Evolutionary conservation across 768 basidiomycete species (phyloP).

Genomic region (Leccinum sublutescens): DNA sequence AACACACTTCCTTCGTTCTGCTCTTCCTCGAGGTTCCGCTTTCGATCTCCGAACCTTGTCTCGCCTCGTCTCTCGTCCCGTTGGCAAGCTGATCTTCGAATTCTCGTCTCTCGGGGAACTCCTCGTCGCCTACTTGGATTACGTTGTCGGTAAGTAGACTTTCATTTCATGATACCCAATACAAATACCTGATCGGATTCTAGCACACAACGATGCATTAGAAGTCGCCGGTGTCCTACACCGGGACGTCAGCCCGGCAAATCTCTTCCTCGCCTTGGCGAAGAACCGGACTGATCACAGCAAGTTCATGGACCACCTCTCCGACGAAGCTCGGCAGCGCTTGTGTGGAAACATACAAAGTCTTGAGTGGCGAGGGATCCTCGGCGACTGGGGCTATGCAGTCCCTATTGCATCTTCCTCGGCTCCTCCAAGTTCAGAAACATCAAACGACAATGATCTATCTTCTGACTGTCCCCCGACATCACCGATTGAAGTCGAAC

Average conservation of each 20-base stretch:
- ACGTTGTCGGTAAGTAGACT: neutral
- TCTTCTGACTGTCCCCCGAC: neutral
- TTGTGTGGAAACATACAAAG: neutral
- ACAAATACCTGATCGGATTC: neutral
- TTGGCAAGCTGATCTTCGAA: neutral
- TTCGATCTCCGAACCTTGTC: neutral
- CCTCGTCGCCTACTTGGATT: neutral
- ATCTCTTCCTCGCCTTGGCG: neutral
- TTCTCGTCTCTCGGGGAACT: neutral
- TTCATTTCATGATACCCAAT: neutral
- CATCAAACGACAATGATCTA: neutral
- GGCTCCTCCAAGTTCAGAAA: neutral
- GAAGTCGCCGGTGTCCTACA: neutral
- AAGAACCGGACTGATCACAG: neutral
- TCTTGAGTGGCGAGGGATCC: neutral
- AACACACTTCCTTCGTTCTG: neutral
- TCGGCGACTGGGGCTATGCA: neutral
- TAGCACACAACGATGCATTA: neutral
- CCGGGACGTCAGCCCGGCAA: neutral
- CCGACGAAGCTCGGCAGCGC: neutral
- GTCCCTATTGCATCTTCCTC: neutral
- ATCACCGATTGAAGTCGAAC: neutral
- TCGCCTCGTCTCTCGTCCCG: neutral
- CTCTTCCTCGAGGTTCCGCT: neutral
- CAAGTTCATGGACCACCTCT: neutral